Evolutionary conservation across 2,329 filamentous ascomycete species (phyloP), one percentile per base, ranked within the genome.

Genomic region (Sclerotinia spermophila): DNA sequence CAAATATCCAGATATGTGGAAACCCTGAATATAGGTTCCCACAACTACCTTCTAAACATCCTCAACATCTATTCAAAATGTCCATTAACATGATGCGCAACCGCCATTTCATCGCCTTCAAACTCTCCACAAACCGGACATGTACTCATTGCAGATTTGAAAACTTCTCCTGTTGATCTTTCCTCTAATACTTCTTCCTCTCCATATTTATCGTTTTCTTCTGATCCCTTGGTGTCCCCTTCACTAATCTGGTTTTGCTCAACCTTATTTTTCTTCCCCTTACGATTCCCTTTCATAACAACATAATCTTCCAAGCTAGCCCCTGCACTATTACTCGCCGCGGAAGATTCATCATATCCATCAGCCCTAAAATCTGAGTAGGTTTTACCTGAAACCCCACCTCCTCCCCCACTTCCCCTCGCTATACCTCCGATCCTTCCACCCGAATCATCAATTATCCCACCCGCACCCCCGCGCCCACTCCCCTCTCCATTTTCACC

Each of bases 111-210:
- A 71, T 79, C 77, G 3, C 77, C 77, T 38, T 79, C 73, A 44
- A 79, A 79, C 15, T 77, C 72, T 15, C 73, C 76, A 68, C 77
- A 79, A 3, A 79, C 76, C 8, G 76, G 77, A 70, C 77, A 79
- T 5, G 56, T 42, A 40, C 56, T 64, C 61, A 53, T 42, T 5
- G 38, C 19, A 0, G 69, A 65, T 33, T 13, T 60, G n/a, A 62
- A 56, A 5, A 30, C n/a, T 5, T 60, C 44, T 15, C 30, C 38
- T 53, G 33, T 30, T 35, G 24, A 7, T 42, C 15, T 35, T 27
- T 7, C 27, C 42, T 56, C 51, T 33, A 5, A 21, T 8, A 33
- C 21, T 51, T 74, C 73, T 51, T 74, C 73, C 2, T 70, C 74
- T 65, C 74, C 74, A 27, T 35, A 8, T 35, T 45, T 21, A 6